Base-by-base conservation (phyloP, 2,329 filamentous ascomycete species). In the Fusarium beomiforme region DNA sequence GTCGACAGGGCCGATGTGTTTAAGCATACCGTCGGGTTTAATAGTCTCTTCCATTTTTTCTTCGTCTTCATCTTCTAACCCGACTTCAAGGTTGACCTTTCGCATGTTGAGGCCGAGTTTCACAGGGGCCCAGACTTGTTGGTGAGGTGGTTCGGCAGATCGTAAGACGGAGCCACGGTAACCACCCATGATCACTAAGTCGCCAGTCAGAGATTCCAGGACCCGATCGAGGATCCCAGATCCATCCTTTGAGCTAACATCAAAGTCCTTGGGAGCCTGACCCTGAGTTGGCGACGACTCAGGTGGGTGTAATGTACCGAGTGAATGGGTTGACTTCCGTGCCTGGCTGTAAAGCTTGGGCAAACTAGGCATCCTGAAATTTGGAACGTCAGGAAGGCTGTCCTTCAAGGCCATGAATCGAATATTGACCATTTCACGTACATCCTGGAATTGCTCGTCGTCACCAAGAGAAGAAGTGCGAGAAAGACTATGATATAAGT, bases 101-200 rank as follows among this genome's bases (percentile, higher is more conserved):
- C 95, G 91, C 67, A 98, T 88, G 74, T 97, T 97, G 54, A 98
- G 83, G 2, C 95, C 95, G 31, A 97, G 91, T 80, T 98, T 98
- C 77, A 98, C 91, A 0, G 95, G 95, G 3, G 97, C 93, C 95
- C 95, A 98, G 1, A 97, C 83, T 78, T 97, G 94, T n/a, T 94
- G 90, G 76, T 95, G 90, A 7, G 93, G 92, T 12, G 92, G 88
- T 68, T 94, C 91, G 14, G 93, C 92, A 14, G 94, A 97, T 33
- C 95, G 90, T 33, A 98, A 81, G n/a, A 98, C 87, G 0, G 95
- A 97, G 6, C 95, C 95, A 71, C 95, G 88, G 78, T 98, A 97
- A 17, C 95, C 95, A 23, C 95, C 95, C 77, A 98, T 87, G 33
- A 98, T 86, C 11, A 98, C 93, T 11, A 98, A 79, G 77, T 98